Evolutionary conservation across 192 early-diverging fungal species (phyloP), one percentile per base, ranked within the genome.

Genomic region (Rhizophagus clarus): DNA sequence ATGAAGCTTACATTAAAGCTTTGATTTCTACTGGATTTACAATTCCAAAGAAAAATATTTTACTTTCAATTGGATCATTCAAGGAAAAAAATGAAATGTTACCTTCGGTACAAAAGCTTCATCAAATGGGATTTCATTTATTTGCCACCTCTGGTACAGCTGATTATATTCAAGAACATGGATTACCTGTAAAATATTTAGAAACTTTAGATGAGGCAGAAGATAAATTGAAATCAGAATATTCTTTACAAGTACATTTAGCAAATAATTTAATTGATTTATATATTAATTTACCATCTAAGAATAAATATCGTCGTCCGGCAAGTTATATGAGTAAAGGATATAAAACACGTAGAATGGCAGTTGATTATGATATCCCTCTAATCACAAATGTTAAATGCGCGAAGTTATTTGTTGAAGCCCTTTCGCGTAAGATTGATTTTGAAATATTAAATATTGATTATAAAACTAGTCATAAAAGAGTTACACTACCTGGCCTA

Each of bases 311-410:
- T 94, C 94, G 97, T 72, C 93, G 97, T 63, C 97, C 97, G 63
- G 95, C 98, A 34, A 93, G 90, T 80, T 99, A 98, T 84, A 94
- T 98, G 85, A 94, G 92, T 76, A 94, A 93, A 81, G 98, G 98
- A 45, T 99, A 99, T 88, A 91, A 91, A 79, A 94, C 94, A 76
- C 93, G 98, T 75, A 92, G 98, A 83, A 95, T 99, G 96, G 98
- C 98, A 42, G 95, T 99, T 34, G 98, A 99, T 85, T 95, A 96
- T 80, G 95, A 95, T 60, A 89, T 99, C 66, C 98, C 98, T 11
- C 87, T 99, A 82, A 97, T 99, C 83, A 99, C 98, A 77, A 99
- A 99, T 82, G 91, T 99, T 88, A 99, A 99, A 89, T 98, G 97
- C 83, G 98, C 98, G 81, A 98, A 98, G 89, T 84, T 99, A 74